Base-by-base conservation (phyloP, 306 rosid genomes). In the Erythrophleum fordii region DNA sequence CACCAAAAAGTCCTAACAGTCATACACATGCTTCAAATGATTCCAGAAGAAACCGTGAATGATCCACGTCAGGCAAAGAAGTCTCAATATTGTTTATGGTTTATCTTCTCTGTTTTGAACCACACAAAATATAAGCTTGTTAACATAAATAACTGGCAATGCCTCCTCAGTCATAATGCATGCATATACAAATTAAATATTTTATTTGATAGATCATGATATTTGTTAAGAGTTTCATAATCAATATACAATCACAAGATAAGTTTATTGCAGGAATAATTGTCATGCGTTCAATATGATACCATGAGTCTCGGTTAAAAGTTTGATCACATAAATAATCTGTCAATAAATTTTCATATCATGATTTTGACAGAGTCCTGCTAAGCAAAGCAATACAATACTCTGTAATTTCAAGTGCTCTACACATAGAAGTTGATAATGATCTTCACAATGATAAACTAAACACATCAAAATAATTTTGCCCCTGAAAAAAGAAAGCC, bases 121-220 rank as follows among this genome's bases (percentile, higher is more conserved):
- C 82, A 79, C 80, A 72, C 58, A 77, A 79, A 82, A 66, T 44
- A 72, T 31, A 73, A 73, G 79, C 75, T 79, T 69, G 73, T 75
- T 46, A 79, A 34, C 41, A 49, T 37, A 55, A 56, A 67, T 48
- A 46, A 82, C 35, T 34, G 73, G 26, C 37, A 53, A 85, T 72
- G 37, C 22, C 11, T 42, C 73, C 69, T 37, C 41, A 71, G 10
- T 44, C 44, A 26, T 48, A 20, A 79, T 44, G 45, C 78, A 82
- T 61, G 55, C 55, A 71, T 46, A 71, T 45, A 48, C 44, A 61
- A 69, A 25, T 68, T 29, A 5, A 73, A 73, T 17, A 61, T 58
- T 55, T 35, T 34, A 18, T 60, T 55, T n/a, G 64, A 71, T 45
- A 62, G 11, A 75, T 16, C 82, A 70, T 70, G 55, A 55, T 55